Evolutionary conservation across 2,329 filamentous ascomycete species (phyloP), one percentile per base, ranked within the genome.

Genomic region (Ophiostoma himal-ulmi): DNA sequence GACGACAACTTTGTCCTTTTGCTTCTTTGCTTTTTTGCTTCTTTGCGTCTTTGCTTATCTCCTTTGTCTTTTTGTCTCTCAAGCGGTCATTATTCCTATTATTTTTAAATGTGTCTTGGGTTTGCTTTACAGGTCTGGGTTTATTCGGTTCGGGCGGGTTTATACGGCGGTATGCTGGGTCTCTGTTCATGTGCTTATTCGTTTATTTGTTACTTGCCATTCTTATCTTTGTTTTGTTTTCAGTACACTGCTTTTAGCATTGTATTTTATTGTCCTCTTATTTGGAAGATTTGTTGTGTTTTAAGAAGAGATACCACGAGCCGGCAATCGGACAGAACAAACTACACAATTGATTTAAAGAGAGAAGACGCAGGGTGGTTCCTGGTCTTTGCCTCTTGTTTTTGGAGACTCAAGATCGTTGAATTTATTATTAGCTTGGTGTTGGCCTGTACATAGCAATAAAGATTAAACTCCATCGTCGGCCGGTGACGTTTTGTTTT

Each of bases 311-410:
- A 65, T 65, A 65, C 62, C 62, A 65, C 62, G 62, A 65, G 62
- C 62, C 62, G 62, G 62, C 62, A 65, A 65, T n/a, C 62, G 62
- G 62, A 65, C 62, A 65, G 62, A 65, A 64, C 57, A 64, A 64
- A 39, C 62, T 22, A 39, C 30, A 64, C 62, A 65, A 65, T 65
- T 65, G 62, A 65, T 65, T 65, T 41, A 65, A 17, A 39, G 62
- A 65, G 62, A 17, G 62, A 41, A 62, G 26, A 62, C 13, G 26
- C 10, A 20, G 20, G 36, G 7, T 11, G 62, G 20, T 8, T 5
- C 60, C 60, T 14, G 34, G 36, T 65, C 20, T 65, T 39, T 26
- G 6, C 20, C 62, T 65, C 34, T 17, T 65, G 13, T 39, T 65
- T 64, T 65, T 65, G 62, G 62, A 65, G 62, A 65, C 11, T 8